These are phyloP conservation scores for Oxyria digyna DNA, from an alignment of 148 eudicot genomes.

Conservation along the genomic window DNA sequence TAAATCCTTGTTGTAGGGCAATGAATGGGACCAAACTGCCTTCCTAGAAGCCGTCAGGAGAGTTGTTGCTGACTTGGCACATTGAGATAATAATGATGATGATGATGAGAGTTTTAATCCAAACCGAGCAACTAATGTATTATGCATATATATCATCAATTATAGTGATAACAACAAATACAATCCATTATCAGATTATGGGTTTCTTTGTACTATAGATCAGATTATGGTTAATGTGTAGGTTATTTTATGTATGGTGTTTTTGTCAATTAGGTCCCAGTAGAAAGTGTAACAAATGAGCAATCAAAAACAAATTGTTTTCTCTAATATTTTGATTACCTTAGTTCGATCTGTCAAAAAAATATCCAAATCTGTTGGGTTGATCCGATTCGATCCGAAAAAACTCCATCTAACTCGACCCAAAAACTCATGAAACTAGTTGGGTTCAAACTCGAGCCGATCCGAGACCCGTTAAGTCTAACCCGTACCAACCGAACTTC, in stretches of 20 bases:
- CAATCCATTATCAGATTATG: not conserved
- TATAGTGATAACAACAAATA: not conserved
- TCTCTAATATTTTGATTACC: not conserved
- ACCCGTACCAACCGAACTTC: no score
- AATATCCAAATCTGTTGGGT: no score
- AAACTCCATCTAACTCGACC: no score
- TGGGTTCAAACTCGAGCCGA: no score
- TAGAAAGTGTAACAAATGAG: no score
- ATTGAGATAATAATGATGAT: not conserved
- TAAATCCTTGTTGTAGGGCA: conserved; percentile 26
- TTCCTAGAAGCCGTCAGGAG: conserved; percentile 61
- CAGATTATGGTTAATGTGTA: not conserved
- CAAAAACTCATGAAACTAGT: no score
- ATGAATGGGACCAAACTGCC: conserved; percentile 52
- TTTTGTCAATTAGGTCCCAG: no score
- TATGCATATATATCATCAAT: not conserved
- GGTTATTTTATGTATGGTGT: not conserved
- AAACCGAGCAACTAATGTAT: not conserved
- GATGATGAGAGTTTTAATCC: not conserved
- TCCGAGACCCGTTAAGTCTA: no score
- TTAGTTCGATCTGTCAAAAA: no score
- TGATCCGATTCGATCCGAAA: no score
- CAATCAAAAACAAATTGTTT: not conserved
- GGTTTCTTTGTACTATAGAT: not conserved
- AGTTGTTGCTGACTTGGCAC: conserved; percentile 22